Percentiles rank a stretch among this genome's conserved stretches.
These are phyloP conservation scores for Mucor lusitanicus DNA, from an alignment of 371 early-diverging fungal genomes.

Conservation along the genomic window DNA sequence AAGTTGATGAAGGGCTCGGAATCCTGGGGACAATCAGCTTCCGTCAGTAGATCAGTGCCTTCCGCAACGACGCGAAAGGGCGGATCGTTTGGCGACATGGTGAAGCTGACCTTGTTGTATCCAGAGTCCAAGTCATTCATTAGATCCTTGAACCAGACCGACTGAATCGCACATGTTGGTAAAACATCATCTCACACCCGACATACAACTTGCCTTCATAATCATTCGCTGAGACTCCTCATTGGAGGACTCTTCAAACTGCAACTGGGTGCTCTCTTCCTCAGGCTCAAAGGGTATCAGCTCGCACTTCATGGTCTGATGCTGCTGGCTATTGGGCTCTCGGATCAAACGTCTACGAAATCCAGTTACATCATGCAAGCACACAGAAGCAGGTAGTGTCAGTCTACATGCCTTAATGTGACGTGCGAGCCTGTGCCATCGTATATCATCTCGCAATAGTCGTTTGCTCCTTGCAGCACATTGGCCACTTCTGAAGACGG, in stretches of 20 bases:
- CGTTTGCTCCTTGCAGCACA: background rate
- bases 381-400: background rate
- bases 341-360: conserved; percentile 23
- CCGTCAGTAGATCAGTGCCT: conserved; percentile 10
- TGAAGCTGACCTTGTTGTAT: conserved; percentile 29
- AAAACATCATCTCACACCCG: background rate
- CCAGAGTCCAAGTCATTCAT: conserved; percentile 36
- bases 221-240: conserved; percentile 21
- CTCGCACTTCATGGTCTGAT: conserved; percentile 18
- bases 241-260: conserved; percentile 12
- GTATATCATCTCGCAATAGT: conserved; percentile 39
- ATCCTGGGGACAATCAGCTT: conserved; percentile 35
- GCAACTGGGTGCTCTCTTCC: conserved; percentile 24
- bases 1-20: conserved; percentile 41
- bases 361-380: background rate
- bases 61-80: conserved; percentile 29
- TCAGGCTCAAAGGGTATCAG: conserved; percentile 38
- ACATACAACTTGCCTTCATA: conserved; percentile 24
- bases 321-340: conserved; percentile 1
- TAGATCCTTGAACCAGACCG: conserved; percentile 33
- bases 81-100: conserved; percentile 34
- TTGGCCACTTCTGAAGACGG: conserved; percentile 3
- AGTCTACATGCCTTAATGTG: conserved; percentile 22
- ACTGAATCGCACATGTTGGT: conserved; percentile 10
- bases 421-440: conserved; percentile 26